phyloP scores from a whole-genome alignment of 352 stramenopile genomes.

The Phytophthora kernoviae region DNA sequence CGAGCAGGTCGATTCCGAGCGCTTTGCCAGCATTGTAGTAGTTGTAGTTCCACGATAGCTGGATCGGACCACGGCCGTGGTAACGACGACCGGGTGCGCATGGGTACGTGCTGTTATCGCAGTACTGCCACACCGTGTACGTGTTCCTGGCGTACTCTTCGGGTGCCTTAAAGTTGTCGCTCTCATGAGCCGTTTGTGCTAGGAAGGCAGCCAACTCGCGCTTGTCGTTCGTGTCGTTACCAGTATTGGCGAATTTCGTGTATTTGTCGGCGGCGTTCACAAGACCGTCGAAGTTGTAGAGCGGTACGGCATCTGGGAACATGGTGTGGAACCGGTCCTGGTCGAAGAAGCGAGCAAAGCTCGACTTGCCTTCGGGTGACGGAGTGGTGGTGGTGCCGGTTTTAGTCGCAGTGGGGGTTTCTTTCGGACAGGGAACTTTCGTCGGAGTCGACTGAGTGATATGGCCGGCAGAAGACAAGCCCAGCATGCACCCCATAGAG shows the following conservation, averaged over 20 bases:
- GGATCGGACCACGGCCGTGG: slow-evolving; percentile 50
- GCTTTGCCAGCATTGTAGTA: slow-evolving; percentile 45
- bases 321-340: slow-evolving; percentile 33
- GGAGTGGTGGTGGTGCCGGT: background rate
- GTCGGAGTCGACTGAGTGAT: slow-evolving; percentile 12
- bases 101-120: slow-evolving; percentile 38
- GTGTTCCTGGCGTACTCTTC: slow-evolving; percentile 47
- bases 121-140: slow-evolving; percentile 50
- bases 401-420: no score
- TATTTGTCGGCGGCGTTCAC: slow-evolving; percentile 45
- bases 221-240: slow-evolving; percentile 42
- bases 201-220: slow-evolving; percentile 53
- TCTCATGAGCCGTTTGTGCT: slow-evolving; percentile 47
- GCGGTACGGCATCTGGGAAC: slow-evolving; percentile 40
- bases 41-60: slow-evolving; percentile 65
- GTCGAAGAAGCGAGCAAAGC: slow-evolving; percentile 44
- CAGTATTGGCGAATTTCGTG: slow-evolving; percentile 48
- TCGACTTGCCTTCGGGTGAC: background rate
- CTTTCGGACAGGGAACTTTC: slow-evolving; percentile 5
- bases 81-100: slow-evolving; percentile 44
- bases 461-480: slow-evolving; percentile 19
- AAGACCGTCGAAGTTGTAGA: slow-evolving; percentile 52
- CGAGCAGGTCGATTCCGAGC: slow-evolving; percentile 42
- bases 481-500: slow-evolving; percentile 14
- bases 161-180: slow-evolving; percentile 44